Conservation (phyloP, 148 eudicot genomes). For the Fagopyrum homotropicum region DNA sequence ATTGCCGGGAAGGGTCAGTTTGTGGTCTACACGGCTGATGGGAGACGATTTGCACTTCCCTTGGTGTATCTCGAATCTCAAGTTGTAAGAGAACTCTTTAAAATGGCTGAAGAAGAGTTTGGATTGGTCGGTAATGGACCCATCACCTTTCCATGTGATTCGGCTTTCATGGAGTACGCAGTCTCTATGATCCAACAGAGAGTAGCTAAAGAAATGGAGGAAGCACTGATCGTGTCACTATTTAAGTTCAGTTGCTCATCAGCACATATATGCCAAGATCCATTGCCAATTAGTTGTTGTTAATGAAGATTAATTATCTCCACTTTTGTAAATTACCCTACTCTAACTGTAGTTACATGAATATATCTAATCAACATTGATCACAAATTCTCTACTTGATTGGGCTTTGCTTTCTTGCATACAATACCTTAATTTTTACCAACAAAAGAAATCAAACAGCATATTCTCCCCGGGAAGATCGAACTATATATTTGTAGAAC, state of each 20-base stretch:
- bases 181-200: slow-evolving; percentile 1
- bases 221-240: slow-evolving; percentile 2
- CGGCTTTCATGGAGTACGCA: slow-evolving; percentile 9
- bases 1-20: too few relatives aligned
- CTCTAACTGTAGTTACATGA: not conserved
- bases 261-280: not conserved
- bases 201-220: not conserved
- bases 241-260: not conserved
- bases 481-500: too few relatives aligned
- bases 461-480: too few relatives aligned
- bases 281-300: not conserved
- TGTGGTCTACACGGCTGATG: too few relatives aligned
- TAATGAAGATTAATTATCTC: not conserved
- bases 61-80: too few relatives aligned
- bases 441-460: too few relatives aligned
- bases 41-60: too few relatives aligned
- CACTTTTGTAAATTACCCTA: not conserved
- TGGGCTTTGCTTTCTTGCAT: not conserved
- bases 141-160: slow-evolving; percentile 14
- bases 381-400: too few relatives aligned
- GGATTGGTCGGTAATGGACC: slow-evolving; percentile 6
- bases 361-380: not conserved
- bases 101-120: slow-evolving; percentile 12
- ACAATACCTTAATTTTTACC: too few relatives aligned
- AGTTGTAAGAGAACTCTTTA: slow-evolving; percentile 5